Evolutionary conservation across 257 asterid genomes (phyloP), one percentile per base, ranked within the genome.

Genomic region (Eucommia ulmoides): DNA sequence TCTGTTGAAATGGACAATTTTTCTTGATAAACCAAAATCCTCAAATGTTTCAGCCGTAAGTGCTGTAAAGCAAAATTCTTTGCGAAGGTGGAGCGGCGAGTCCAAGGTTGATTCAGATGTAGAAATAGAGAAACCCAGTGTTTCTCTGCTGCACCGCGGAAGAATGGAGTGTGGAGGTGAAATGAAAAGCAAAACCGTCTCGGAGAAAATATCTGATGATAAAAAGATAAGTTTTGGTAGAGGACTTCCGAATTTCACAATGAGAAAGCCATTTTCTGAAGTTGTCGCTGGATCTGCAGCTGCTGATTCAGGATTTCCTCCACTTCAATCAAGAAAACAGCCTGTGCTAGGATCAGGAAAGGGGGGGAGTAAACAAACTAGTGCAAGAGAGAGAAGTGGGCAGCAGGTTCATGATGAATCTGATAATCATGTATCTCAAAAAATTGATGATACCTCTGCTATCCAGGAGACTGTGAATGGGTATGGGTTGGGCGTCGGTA

Each of bases 261-360:
- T 80, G 88, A 74, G 77, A 65, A 89, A 89, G 58, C 88, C 88
- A 7, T 89, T 89, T 65, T 80, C 96, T 33, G 98, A 89, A 75
- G 98, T 89, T 51, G 98, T 89, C 66, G 91, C 98, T 19, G 98
- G 96, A 53, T 65, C 82, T 14, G 64, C 81, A 33, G 69, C 83
- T 65, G 60, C 77, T 41, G 59, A 65, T 65, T 73, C 93, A 22
- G 86, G 67, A 20, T 84, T 84, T 58, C 97, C 95, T 50, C 93
- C 95, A 12, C 95, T 88, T 24, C 69, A 74, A 50, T 60, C 83
- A 22, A 74, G 77, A 65, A 80, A 71, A 61, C 78, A 69, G 51
- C 78, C 70, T 69, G n/a, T 64, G 41, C 54, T 60, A 46, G 80
- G 67, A 52, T 26, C 56, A 20, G 92, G 64, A 41, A 79, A 73